Evolutionary conservation across 441 rosid genomes (phyloP), one percentile per base, ranked within the genome.

Genomic region (California macrophylla): DNA sequence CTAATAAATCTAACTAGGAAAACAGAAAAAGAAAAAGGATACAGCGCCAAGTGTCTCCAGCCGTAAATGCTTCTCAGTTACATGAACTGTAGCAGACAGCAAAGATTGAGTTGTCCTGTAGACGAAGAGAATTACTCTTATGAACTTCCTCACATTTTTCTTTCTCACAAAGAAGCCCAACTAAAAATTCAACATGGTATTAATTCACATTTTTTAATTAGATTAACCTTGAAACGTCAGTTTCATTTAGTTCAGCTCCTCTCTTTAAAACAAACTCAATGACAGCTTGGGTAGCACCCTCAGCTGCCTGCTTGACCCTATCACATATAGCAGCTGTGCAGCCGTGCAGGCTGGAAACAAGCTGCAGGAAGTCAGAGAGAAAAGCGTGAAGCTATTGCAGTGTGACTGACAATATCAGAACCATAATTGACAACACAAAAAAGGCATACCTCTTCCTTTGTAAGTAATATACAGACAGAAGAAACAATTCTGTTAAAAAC

Each of bases 251-350:
- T 80, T 88, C 93, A 79, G 75, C 77, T 72, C 98, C 97, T 75
- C 98, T 85, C 79, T 83, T 89, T 36, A 85, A 79, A 50, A 90
- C 93, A 79, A 95, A 92, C 81, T 95, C 98, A 79, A 81, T 82
- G 79, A 95, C 91, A 45, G 99, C 97, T 84, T 89, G 95, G 69
- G 90, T 89, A 69, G 95, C 86, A 74, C 99, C 99, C 85, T 95
- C 99, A 69, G 98, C 96, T 61, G 99, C 88, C 75, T 84, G 97
- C 81, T 84, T 92, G 79, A 87, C 76, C 83, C 81, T 87, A 80
- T 95, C 98, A 72, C 99, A 90, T 78, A 95, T 82, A 77, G 95
- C 97, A 74, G 86, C 66, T 56, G 93, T 77, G 81, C 91, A 88
- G 73, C 90, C 84, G 72, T 84, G 85, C 79, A 95, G 80, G 70